These are phyloP conservation scores for Aspergillus indologenus DNA, from an alignment of 495 filamentous ascomycete species.

Conservation along the genomic window DNA sequence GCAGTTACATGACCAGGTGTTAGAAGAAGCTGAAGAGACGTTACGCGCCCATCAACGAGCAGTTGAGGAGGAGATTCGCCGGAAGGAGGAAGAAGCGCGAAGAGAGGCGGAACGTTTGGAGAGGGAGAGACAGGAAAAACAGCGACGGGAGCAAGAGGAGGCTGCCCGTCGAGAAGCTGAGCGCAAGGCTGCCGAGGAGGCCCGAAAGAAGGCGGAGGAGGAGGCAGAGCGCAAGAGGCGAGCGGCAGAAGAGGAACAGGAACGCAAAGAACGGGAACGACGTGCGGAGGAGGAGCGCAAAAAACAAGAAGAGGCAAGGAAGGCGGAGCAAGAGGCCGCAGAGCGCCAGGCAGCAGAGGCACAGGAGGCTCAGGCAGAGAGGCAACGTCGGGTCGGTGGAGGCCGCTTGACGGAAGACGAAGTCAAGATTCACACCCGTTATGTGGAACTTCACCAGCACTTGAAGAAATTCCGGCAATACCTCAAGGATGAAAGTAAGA, in stretches of 20 bases:
- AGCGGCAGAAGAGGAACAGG: conserved; percentile 47
- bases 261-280: conserved; percentile 46
- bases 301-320: conserved; percentile 33
- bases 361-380: conserved; percentile 28
- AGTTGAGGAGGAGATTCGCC: conserved; percentile 35
- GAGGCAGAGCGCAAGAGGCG: conserved; percentile 42
- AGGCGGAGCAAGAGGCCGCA: conserved; percentile 33
- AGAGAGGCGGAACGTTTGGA: conserved; percentile 38
- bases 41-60: conserved; percentile 34
- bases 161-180: conserved; percentile 41
- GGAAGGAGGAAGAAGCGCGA: conserved; percentile 34
- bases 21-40: conserved; percentile 53
- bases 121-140: conserved; percentile 36
- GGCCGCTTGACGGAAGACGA: conserved; percentile 28
- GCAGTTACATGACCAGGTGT: conserved; percentile 59
- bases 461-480: conserved; percentile 69
- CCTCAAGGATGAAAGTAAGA: conserved; percentile 45
- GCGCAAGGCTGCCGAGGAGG: conserved; percentile 44
- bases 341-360: conserved; percentile 20
- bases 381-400: conserved; percentile 31
- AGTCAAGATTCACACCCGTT: conserved; percentile 52
- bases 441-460: conserved; percentile 65
- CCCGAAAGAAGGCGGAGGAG: conserved; percentile 33
- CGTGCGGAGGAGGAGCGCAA: conserved; percentile 42
- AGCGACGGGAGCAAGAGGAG: conserved; percentile 35